A percentile compares a stretch with the other conserved stretches of the same genome.
Evolutionary conservation across 2,329 filamentous ascomycete genomes (phyloP).

Genomic region (Pseudocercospora crystallina): DNA sequence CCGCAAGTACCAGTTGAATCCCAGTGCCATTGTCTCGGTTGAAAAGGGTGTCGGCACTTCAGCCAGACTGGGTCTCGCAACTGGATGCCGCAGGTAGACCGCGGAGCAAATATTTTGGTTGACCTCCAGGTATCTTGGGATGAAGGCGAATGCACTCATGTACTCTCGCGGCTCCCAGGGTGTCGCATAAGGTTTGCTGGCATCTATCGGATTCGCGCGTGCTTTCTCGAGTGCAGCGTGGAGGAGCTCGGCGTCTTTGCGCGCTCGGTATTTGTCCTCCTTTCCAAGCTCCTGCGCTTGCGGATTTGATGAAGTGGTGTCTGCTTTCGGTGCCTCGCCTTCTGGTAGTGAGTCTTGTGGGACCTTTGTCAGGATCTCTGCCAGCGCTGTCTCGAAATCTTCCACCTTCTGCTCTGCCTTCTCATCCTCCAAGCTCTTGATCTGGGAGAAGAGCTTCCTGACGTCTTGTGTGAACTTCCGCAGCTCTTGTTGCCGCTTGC

Average conservation of each 20-base stretch:
- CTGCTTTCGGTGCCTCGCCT: conserved; percentile 25
- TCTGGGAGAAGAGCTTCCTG: conserved; percentile 61
- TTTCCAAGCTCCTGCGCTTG: conserved; percentile 36
- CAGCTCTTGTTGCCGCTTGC: conserved; percentile 72
- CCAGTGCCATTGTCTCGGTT: conserved; percentile 69
- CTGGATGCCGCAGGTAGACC: conserved; percentile 91
- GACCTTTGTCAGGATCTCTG: conserved; percentile 45
- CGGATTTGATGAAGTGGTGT: conserved; percentile 26
- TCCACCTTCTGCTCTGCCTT: conserved; percentile 28
- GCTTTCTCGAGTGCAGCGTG: conserved; percentile 60
- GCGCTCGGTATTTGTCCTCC: conserved; percentile 47
- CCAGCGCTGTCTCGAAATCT: conserved; percentile 36
- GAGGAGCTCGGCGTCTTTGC: conserved; percentile 60
- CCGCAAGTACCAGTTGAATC: conserved; percentile 92
- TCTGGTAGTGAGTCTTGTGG: conserved; percentile 37
- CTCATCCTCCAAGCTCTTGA: conserved; percentile 34
- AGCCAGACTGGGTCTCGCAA: conserved; percentile 75
- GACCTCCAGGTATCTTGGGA: conserved; percentile 93
- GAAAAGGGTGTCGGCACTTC: conserved; percentile 77
- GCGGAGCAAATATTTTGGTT: conserved; percentile 96
- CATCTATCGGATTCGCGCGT: conserved; percentile 74
- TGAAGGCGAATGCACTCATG: conserved; percentile 91
- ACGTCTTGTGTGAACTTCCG: conserved; percentile 69
- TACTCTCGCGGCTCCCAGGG: conserved; percentile 85
- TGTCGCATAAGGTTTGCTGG: conserved; percentile 79